Evolutionary conservation across 2,329 filamentous ascomycete species (phyloP), one percentile per base, ranked within the genome.

Genomic region (Phoma herbarum): DNA sequence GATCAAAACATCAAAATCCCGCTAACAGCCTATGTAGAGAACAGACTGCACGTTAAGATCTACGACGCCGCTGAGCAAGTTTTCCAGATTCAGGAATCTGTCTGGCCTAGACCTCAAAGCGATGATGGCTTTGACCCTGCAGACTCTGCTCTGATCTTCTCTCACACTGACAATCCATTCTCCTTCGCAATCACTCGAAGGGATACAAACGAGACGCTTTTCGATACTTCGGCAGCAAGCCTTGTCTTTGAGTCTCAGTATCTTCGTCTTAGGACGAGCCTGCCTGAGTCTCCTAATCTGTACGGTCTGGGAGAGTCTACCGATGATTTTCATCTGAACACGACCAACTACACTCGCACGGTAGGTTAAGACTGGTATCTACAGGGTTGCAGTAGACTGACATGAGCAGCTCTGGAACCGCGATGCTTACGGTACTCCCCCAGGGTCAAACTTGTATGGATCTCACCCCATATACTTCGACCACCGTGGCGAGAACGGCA

Each of bases 291-390:
- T 43, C 89, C 90, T 0, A 85, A 89, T 66, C 79, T 95, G 4
- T 94, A 94, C 70, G 91, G 91, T 0, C 82, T 94, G 6, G 91
- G 91, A 41, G 91, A 93, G 76, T 88, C 92, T 66, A 88, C 86
- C 0, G 90, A 93, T 68, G 80, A 85, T 2, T 86, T 91, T 68
- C 83, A 85, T 45, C 80, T 93, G 58, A 87, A 88, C 61, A 89
- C 86, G 0, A 87, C 84, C 29, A 85, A 90, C 75, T 91, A 91
- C 73, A 87, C 85, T 3, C 60, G 68, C 23, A 73, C 70, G 44
- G 68, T 25, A 79, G 85, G 58, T 90, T 84, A 61, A 14, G 23
- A 8, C 1, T n/a, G 2, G n/a, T 6, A 11, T 8, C 1, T 28
- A 16, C 12, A 11, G 9, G 5, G 12, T 7, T 2, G 37, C 20